Evolutionary conservation across 208 protist genomes (phyloP).

Genomic region (Trypanosoma cruzi): DNA sequence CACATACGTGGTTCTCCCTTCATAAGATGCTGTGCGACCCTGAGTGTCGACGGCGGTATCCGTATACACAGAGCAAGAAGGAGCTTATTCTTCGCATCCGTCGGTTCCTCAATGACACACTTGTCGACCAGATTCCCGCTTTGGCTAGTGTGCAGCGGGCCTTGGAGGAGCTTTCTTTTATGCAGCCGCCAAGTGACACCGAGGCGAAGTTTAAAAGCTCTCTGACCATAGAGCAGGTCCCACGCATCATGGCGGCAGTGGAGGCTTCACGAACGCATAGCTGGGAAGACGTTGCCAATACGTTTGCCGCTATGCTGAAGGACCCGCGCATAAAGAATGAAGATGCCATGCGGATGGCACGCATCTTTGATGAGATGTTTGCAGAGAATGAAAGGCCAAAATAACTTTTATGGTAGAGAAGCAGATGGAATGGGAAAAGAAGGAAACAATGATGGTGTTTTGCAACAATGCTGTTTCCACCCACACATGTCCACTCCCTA

Average conservation of each 20-base stretch:
- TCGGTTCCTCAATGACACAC: slow-evolving; percentile 81
- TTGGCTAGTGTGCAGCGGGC: slow-evolving; percentile 85
- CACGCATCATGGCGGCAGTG: slow-evolving; percentile 73
- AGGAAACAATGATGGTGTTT: background rate
- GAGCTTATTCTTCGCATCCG: slow-evolving; percentile 69
- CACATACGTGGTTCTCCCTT: slow-evolving; percentile 90
- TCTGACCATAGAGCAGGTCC: slow-evolving; percentile 89
- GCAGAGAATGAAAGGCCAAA: slow-evolving; percentile 17
- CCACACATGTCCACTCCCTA: background rate
- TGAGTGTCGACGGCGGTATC: slow-evolving; percentile 78
- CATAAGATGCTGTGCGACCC: slow-evolving; percentile 88
- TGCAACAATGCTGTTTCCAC: background rate
- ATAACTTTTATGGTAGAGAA: background rate
- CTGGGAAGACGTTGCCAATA: slow-evolving; percentile 23
- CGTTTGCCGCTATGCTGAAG: slow-evolving; percentile 29
- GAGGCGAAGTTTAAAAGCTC: slow-evolving; percentile 89
- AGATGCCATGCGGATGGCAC: slow-evolving; percentile 76
- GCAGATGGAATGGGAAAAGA: background rate
- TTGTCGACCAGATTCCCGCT: slow-evolving; percentile 91
- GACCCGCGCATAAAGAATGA: slow-evolving; percentile 48
- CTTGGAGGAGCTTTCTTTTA: slow-evolving; percentile 89
- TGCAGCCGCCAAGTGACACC: slow-evolving; percentile 84
- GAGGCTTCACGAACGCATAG: slow-evolving; percentile 18
- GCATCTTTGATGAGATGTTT: slow-evolving; percentile 85
- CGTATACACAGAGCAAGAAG: slow-evolving; percentile 86